Percentiles rank a stretch among this genome's conserved stretches.
These are phyloP conservation scores for Nepenthes gracilis DNA, from an alignment of 148 eudicot species.

Conservation along the genomic window DNA sequence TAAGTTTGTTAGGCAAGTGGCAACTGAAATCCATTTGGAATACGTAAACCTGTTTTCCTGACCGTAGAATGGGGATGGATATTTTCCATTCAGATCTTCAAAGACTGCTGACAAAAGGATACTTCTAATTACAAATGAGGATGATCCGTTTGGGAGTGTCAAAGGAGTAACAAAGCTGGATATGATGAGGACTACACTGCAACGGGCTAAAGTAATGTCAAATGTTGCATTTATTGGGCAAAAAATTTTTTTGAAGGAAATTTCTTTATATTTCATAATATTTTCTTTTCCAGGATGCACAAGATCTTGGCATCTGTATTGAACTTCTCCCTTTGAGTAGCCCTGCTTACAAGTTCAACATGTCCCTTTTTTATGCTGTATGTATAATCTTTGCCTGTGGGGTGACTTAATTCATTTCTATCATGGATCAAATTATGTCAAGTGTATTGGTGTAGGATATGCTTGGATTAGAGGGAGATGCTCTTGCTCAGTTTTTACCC, in stretches of 20 bases:
- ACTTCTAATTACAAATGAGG: slow-evolving; percentile 80
- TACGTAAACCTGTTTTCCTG: slow-evolving; percentile 2
- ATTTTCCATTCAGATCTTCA: slow-evolving; percentile 42
- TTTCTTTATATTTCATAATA: neutral
- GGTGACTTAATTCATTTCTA: slow-evolving; percentile 1
- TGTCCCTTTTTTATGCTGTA: slow-evolving; percentile 78
- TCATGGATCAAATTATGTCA: neutral
- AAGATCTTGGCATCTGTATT: slow-evolving; percentile 88
- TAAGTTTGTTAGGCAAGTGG: neutral
- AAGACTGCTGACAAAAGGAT: slow-evolving; percentile 81
- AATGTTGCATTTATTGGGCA: neutral
- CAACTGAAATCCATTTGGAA: neutral
- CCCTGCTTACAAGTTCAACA: slow-evolving; percentile 56
- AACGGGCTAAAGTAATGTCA: slow-evolving; percentile 69
- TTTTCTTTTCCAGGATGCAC: slow-evolving; percentile 67
- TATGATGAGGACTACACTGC: slow-evolving; percentile 91
- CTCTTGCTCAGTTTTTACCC: slow-evolving; percentile 52
- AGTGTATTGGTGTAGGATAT: slow-evolving; percentile 44
- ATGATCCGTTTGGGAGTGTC: slow-evolving; percentile 85
- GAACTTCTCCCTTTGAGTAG: slow-evolving; percentile 78
- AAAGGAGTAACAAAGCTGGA: slow-evolving; percentile 75
- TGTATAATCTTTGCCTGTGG: slow-evolving; percentile 8
- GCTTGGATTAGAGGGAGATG: slow-evolving; percentile 80
- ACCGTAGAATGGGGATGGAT: slow-evolving; percentile 4
- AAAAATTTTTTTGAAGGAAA: neutral